These are phyloP conservation scores for Coix lacrymajobi DNA, from an alignment of 176 grass and related monocot species.

Conservation along the genomic window DNA sequence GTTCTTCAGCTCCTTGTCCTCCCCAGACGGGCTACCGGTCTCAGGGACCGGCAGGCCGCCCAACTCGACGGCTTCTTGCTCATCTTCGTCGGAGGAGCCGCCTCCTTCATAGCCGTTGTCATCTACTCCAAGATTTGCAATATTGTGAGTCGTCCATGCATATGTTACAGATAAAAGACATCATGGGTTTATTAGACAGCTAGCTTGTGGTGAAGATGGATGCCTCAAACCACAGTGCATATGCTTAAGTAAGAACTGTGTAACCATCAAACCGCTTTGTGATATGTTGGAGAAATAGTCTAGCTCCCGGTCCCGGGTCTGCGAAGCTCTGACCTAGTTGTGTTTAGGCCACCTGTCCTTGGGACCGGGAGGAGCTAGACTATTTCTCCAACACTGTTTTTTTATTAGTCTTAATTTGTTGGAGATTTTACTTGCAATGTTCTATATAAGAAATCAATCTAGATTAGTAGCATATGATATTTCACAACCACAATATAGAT, in stretches of 20 bases:
- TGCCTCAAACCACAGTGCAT: no score
- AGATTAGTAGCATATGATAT: background rate
- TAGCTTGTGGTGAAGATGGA: background rate
- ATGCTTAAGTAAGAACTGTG: no score
- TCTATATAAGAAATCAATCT: background rate
- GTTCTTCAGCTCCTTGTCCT: slow-evolving; percentile 73
- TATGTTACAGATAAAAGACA: background rate
- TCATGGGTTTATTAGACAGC: background rate
- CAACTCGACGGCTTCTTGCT: slow-evolving; percentile 33
- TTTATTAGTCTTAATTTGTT: background rate
- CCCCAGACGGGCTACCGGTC: slow-evolving; percentile 25
- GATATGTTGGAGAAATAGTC: no score
- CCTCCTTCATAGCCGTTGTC: slow-evolving; percentile 26
- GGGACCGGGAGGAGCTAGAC: background rate
- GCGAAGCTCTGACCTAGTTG: background rate
- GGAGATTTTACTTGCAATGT: background rate
- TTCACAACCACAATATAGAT: background rate
- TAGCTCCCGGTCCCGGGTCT: no score
- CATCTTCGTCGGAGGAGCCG: slow-evolving; percentile 51
- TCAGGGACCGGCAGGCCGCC: slow-evolving; percentile 5
- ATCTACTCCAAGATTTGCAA: slow-evolving; percentile 19
- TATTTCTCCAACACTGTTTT: background rate
- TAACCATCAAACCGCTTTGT: background rate
- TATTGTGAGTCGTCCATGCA: background rate
- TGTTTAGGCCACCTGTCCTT: background rate